Conservation (phyloP, 2,329 filamentous ascomycete species). For the Fonsecaea monophora region DNA sequence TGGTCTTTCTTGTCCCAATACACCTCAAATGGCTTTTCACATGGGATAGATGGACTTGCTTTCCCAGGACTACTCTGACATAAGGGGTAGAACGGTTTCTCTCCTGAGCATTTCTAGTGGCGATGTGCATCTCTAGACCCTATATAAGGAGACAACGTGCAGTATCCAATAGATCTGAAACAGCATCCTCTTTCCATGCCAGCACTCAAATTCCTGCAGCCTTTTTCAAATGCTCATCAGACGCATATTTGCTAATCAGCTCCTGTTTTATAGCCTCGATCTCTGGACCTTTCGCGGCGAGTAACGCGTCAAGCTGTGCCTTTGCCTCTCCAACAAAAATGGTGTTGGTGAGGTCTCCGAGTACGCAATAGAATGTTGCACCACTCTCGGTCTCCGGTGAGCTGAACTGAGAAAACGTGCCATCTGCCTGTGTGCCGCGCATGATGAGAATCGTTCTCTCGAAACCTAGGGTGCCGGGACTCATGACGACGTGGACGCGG, state of each 20-base stretch:
- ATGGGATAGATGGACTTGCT: background rate
- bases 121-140: no score
- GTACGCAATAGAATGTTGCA: conserved; percentile 18
- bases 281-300: conserved; percentile 10
- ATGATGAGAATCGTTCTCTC: conserved; percentile 26
- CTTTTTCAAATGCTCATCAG: conserved; percentile 16
- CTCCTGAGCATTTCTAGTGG: no score
- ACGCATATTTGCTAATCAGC: conserved; percentile 18
- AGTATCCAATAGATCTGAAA: background rate
- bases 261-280: conserved; percentile 18
- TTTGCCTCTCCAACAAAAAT: conserved; percentile 19
- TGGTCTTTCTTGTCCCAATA: background rate
- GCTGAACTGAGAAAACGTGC: conserved; percentile 16
- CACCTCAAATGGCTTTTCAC: background rate
- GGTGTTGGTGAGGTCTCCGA: conserved; percentile 24
- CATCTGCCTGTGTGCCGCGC: conserved; percentile 17
- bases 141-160: background rate
- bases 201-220: conserved; percentile 12
- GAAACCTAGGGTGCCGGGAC: conserved; percentile 26
- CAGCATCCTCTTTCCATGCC: background rate
- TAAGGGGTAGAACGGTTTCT: no score
- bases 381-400: conserved; percentile 11
- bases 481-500: conserved; percentile 44
- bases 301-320: conserved; percentile 6
- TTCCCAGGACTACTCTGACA: background rate